Percentiles rank a stretch among this genome's conserved stretches.
These are phyloP conservation scores for Chytriomyces sp. DNA, from an alignment of 192 early-diverging fungal species.

Conservation along the genomic window DNA sequence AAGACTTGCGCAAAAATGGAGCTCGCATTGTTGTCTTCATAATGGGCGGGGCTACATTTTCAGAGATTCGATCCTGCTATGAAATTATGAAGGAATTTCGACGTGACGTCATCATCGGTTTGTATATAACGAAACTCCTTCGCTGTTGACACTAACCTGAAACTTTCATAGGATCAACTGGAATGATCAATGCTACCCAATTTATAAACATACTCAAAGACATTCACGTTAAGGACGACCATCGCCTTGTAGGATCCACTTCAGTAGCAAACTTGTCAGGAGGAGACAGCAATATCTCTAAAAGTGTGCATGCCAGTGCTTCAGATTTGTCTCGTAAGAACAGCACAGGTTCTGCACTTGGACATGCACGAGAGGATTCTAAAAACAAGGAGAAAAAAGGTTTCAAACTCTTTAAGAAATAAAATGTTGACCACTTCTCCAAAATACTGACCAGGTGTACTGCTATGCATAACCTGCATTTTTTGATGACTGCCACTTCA, in stretches of 20 bases:
- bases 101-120: constrained; percentile 74
- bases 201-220: constrained; percentile 70
- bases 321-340: not conserved
- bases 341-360: not conserved
- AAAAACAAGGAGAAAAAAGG: not conserved
- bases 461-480: no score
- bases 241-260: not conserved
- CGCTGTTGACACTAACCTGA: not conserved
- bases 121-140: not conserved
- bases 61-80: constrained; percentile 73
- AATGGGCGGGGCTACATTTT: constrained; percentile 76
- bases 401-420: constrained; percentile 15
- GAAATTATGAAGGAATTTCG: constrained; percentile 64
- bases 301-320: not conserved
- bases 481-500: no score
- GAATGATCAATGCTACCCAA: constrained; percentile 68
- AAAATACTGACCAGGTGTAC: no score
- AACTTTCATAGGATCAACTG: constrained; percentile 65
- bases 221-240: constrained; percentile 56
- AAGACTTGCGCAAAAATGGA: constrained; percentile 53
- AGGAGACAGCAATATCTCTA: not conserved
- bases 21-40: constrained; percentile 74
- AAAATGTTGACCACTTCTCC: not conserved
- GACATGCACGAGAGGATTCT: not conserved
- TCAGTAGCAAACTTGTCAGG: no score